A percentile compares a stretch with the other conserved stretches of the same genome.
phyloP scores from a whole-genome alignment of 257 asterid genomes.

The Lycium barbarum region DNA sequence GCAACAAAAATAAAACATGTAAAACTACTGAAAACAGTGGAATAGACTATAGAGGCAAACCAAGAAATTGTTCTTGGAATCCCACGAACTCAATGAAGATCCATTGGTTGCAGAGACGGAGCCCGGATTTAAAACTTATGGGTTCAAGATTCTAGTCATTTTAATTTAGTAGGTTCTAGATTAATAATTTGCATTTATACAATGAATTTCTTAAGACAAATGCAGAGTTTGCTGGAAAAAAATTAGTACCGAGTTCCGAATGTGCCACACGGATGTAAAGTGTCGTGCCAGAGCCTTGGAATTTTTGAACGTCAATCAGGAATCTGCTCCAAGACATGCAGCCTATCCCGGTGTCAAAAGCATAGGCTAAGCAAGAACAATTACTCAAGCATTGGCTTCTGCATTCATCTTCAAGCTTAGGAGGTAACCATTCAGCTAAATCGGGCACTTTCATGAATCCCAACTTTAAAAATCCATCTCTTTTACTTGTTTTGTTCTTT shows the following conservation, averaged over 20 bases:
- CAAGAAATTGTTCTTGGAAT: not conserved
- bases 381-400: slow-evolving; percentile 41
- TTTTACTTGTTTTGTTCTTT: not conserved
- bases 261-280: slow-evolving; percentile 52
- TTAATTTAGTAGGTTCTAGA: too few species aligned
- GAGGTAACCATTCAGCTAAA: slow-evolving; percentile 16
- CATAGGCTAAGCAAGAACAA: slow-evolving; percentile 65
- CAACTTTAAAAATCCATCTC: slow-evolving; percentile 27
- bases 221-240: not conserved
- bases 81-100: not conserved
- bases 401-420: slow-evolving; percentile 10
- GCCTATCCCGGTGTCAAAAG: slow-evolving; percentile 43
- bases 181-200: too few species aligned
- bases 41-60: not conserved
- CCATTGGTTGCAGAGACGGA: too few species aligned
- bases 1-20: not conserved
- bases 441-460: slow-evolving; percentile 26
- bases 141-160: too few species aligned
- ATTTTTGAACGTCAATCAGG: slow-evolving; percentile 55
- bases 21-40: not conserved
- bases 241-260: slow-evolving; percentile 57
- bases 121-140: too few species aligned
- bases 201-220: too few species aligned
- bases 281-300: slow-evolving; percentile 44
- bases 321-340: slow-evolving; percentile 56